Conservation (phyloP, 352 stramenopile species). For the Plasmopara halstedii region DNA sequence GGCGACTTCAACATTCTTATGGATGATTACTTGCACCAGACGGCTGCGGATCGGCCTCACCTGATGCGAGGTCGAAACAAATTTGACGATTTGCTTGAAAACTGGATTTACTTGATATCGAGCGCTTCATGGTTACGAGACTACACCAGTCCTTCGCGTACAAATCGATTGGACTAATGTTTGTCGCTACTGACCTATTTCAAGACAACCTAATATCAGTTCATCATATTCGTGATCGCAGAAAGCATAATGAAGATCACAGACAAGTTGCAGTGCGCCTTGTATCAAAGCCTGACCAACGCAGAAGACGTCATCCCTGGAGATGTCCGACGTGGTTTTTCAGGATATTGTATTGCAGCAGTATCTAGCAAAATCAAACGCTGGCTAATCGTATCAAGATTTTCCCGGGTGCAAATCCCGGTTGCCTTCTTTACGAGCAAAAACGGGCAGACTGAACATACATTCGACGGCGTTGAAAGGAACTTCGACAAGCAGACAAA, state of each 20-base stretch:
- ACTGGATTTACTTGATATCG: conserved; percentile 5
- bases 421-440: conserved; percentile 9
- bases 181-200: conserved; percentile 6
- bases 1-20: too few species aligned
- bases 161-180: conserved; percentile 12
- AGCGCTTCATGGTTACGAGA: conserved; percentile 7
- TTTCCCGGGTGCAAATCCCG: conserved; percentile 5
- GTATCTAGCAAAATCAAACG: neutral
- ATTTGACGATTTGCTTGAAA: too few species aligned
- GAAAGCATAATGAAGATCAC: conserved; percentile 11
- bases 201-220: conserved; percentile 4
- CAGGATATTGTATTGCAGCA: neutral
- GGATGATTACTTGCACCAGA: too few species aligned
- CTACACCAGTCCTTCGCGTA: conserved; percentile 4
- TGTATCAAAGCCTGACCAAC: too few species aligned
- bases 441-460: conserved; percentile 11
- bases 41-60: too few species aligned
- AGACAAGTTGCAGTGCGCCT: too few species aligned
- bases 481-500: neutral
- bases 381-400: neutral
- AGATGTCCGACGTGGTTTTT: conserved; percentile 1
- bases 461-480: neutral
- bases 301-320: neutral
- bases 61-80: too few species aligned
- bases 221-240: conserved; percentile 2